phyloP scores from a whole-genome alignment of 108 stramenopile genomes.

The Seminavis robusta region DNA sequence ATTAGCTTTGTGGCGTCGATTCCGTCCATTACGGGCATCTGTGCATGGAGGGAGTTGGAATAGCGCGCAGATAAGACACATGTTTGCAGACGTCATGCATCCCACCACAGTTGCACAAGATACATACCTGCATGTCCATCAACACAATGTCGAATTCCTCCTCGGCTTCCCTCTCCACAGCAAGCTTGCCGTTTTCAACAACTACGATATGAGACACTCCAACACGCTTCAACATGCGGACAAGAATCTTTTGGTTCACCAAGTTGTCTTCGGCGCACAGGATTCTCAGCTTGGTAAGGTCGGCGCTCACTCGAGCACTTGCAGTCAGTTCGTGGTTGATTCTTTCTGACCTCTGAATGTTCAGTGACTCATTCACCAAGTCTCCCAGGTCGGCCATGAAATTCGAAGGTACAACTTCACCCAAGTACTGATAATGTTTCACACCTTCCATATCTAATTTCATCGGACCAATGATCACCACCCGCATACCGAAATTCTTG shows the following conservation, averaged over 20 bases:
- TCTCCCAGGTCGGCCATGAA: slow-evolving; percentile 7
- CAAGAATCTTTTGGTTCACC: slow-evolving; percentile 45
- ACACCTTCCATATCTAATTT: too few relatives aligned
- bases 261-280: slow-evolving; percentile 42
- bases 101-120: too few relatives aligned
- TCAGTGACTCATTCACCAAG: neutral
- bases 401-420: slow-evolving; percentile 18
- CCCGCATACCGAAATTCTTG: too few relatives aligned
- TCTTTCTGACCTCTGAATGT: too few relatives aligned
- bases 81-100: too few relatives aligned
- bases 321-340: too few relatives aligned
- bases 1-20: slow-evolving; percentile 30
- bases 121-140: slow-evolving; percentile 55
- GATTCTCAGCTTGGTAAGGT: slow-evolving; percentile 3
- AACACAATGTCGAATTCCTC: slow-evolving; percentile 32
- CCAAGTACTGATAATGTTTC: too few relatives aligned
- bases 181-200: slow-evolving; percentile 44
- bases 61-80: too few relatives aligned
- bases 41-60: too few relatives aligned
- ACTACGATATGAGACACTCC: slow-evolving; percentile 19
- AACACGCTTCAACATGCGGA: slow-evolving; percentile 26
- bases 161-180: slow-evolving; percentile 19
- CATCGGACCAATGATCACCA: too few relatives aligned
- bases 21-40: slow-evolving; percentile 55
- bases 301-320: neutral